Percentiles rank a stretch among this genome's conserved stretches.
Evolutionary conservation across 2,329 filamentous ascomycete species (phyloP).

Genomic region (Zasmidium cellare): DNA sequence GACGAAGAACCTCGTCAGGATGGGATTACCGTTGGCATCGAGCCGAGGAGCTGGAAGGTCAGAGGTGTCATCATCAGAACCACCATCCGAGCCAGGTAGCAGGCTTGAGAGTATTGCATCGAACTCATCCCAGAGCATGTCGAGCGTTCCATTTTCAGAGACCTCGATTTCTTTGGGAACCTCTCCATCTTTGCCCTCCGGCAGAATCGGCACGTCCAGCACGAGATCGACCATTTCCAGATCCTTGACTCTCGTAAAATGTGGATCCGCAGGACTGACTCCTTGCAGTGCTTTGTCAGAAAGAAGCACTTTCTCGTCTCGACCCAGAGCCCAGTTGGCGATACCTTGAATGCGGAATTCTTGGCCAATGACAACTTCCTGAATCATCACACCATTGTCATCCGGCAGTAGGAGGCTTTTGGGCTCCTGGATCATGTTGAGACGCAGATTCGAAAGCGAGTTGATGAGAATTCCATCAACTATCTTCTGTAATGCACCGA

Average conservation of each 20-base stretch:
- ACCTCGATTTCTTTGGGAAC: slow-evolving; percentile 12
- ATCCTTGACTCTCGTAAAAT: slow-evolving; percentile 79
- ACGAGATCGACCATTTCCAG: slow-evolving; percentile 71
- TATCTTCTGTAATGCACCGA: slow-evolving; percentile 56
- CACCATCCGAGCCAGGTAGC: slow-evolving; percentile 5
- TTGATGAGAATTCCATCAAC: slow-evolving; percentile 61
- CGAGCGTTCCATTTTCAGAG: slow-evolving; percentile 36
- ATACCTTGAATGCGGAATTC: slow-evolving; percentile 76
- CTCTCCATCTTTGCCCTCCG: neutral
- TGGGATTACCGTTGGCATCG: slow-evolving; percentile 1
- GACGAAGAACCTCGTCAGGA: slow-evolving; percentile 40
- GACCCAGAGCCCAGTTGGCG: slow-evolving; percentile 76
- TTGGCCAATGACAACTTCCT: slow-evolving; percentile 40
- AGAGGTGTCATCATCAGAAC: slow-evolving; percentile 3
- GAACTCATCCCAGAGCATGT: slow-evolving; percentile 52
- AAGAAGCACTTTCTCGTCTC: slow-evolving; percentile 84
- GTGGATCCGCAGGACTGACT: slow-evolving; percentile 74
- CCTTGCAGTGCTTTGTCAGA: slow-evolving; percentile 67
- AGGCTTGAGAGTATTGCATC: slow-evolving; percentile 34
- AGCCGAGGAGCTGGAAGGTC: slow-evolving; percentile 27
- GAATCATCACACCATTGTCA: slow-evolving; percentile 31
- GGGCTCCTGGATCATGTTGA: slow-evolving; percentile 68
- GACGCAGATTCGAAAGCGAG: slow-evolving; percentile 59
- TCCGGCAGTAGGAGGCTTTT: slow-evolving; percentile 40
- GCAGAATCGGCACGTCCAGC: slow-evolving; percentile 49